A percentile compares a stretch with the other conserved stretches of the same genome.
Evolutionary conservation across 441 rosid species (phyloP).

Genomic region (Daphne laureola): DNA sequence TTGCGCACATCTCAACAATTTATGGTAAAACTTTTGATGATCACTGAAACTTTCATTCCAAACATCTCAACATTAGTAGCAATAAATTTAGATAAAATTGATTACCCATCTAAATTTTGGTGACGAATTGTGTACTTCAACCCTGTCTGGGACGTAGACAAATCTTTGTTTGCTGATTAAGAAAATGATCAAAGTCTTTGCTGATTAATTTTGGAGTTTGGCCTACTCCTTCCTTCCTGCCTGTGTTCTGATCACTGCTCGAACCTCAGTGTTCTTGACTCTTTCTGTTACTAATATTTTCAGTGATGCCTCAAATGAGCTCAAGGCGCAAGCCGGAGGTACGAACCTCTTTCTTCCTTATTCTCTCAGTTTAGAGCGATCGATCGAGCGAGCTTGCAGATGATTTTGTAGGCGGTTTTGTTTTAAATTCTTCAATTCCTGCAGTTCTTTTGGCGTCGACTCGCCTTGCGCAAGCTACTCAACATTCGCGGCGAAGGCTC

Average conservation of each 20-base stretch:
- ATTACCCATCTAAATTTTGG: no score
- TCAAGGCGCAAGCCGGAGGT: conserved; percentile 25
- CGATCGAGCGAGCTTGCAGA: conserved; percentile 37
- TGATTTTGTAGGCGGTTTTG: conserved; percentile 67
- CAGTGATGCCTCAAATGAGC: conserved; percentile 24
- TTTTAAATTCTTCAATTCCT: conserved; percentile 47
- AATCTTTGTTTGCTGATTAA: no score
- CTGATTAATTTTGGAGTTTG: no score
- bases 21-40: no score
- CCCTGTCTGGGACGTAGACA: no score
- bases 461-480: conserved; percentile 73
- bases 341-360: neutral
- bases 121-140: no score
- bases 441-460: conserved; percentile 78
- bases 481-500: conserved; percentile 55
- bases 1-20: no score
- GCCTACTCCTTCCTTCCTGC: no score
- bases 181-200: no score
- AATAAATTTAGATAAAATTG: no score
- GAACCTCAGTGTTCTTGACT: neutral
- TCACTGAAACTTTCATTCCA: no score
- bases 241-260: neutral
- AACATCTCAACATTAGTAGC: no score
- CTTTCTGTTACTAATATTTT: neutral
- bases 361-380: conserved; percentile 4